A percentile compares a stretch with the other conserved stretches of the same genome.
These are phyloP conservation scores for Phlebiopsis flavidoalba DNA, from an alignment of 768 basidiomycete species.

Conservation along the genomic window DNA sequence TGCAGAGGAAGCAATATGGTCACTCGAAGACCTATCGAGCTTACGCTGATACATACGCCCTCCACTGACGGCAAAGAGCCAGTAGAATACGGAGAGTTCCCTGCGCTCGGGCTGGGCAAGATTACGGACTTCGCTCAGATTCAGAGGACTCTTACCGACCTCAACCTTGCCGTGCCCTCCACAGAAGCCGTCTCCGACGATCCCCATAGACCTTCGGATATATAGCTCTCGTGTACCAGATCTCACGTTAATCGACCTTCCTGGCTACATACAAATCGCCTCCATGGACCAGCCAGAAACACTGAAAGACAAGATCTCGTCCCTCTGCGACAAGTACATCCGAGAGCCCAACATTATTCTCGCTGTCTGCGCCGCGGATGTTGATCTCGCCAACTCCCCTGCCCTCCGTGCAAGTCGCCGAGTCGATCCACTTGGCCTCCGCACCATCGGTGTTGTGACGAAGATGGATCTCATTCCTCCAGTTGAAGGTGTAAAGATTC, in stretches of 20 bases:
- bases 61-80: conserved; percentile 46
- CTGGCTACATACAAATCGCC: conserved; percentile 94
- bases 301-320: conserved; percentile 88
- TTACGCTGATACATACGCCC: conserved; percentile 93
- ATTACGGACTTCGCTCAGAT: conserved; percentile 90
- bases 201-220: conserved; percentile 94
- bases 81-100: conserved; percentile 92
- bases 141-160: conserved; percentile 88
- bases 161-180: conserved; percentile 91
- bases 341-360: conserved; percentile 99
- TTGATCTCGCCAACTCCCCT: conserved; percentile 97
- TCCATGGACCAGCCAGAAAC: conserved; percentile 94
- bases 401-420: conserved; percentile 89
- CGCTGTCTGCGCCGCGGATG: conserved; percentile 98
- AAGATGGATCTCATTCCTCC: conserved; percentile 98
- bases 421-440: conserved; percentile 90
- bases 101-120: conserved; percentile 81
- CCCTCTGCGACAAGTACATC: conserved; percentile 93
- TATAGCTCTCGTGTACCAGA: conserved; percentile 96
- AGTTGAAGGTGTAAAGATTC: conserved; percentile 73
- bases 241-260: conserved; percentile 94
- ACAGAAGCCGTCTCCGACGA: conserved; percentile 89
- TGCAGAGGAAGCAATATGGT: conserved; percentile 98
- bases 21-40: conserved; percentile 94
- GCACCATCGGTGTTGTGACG: conserved; percentile 96